Percentiles rank a stretch among this genome's conserved stretches.
Evolutionary conservation across 2,329 filamentous ascomycete genomes (phyloP).

Genomic region (Cercospora brassicicola): DNA sequence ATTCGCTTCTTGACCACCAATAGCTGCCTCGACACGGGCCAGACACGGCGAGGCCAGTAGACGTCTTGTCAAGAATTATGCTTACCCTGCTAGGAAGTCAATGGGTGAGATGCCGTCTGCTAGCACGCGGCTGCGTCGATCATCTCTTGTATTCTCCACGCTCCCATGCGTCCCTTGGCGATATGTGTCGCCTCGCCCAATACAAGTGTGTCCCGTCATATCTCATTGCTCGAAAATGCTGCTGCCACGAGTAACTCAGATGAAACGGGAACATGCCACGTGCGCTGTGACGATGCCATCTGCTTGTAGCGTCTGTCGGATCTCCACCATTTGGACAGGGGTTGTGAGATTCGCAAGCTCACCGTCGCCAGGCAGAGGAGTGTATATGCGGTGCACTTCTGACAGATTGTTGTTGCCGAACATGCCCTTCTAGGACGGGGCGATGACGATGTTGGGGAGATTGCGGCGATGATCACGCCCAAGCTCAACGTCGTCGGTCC

Average conservation of each 20-base stretch:
- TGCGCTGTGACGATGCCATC: too few relatives aligned
- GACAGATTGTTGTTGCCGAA: background rate
- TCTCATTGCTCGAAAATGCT: too few relatives aligned
- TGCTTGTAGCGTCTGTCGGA: too few relatives aligned
- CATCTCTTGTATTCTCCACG: background rate
- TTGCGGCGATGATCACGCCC: background rate
- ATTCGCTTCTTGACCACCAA: too few relatives aligned
- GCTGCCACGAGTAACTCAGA: too few relatives aligned
- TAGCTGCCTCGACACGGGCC: too few relatives aligned
- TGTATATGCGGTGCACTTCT: background rate
- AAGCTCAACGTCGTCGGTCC: background rate
- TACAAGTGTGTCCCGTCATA: background rate
- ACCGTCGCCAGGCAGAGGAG: background rate
- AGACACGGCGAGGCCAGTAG: background rate
- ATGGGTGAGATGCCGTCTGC: background rate
- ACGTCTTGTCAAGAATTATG: background rate
- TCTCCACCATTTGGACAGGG: too few relatives aligned
- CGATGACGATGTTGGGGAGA: background rate
- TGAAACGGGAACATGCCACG: too few relatives aligned
- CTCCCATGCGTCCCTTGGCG: background rate
- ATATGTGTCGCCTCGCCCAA: background rate
- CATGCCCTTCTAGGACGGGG: background rate
- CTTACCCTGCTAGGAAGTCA: background rate
- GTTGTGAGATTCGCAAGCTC: background rate
- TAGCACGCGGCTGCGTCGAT: background rate